Conservation (phyloP, 768 basidiomycete genomes). For the Kondoa subrosea region DNA sequence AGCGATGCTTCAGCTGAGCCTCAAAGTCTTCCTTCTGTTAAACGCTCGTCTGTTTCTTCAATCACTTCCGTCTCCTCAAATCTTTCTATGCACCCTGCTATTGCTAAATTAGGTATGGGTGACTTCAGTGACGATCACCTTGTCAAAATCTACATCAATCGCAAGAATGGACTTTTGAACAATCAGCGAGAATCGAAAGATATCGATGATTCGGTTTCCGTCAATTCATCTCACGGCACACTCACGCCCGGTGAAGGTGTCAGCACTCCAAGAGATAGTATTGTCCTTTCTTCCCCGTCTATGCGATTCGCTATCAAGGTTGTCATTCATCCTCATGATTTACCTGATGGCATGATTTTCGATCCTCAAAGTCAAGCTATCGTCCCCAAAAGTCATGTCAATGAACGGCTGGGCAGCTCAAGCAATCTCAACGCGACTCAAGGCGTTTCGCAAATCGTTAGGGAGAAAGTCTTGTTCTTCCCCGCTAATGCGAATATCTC, state of each 20-base stretch:
- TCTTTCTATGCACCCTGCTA: slow-evolving; percentile 76
- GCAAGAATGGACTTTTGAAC: neutral
- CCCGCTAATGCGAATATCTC: slow-evolving; percentile 90
- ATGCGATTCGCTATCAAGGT: slow-evolving; percentile 72
- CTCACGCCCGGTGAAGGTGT: neutral
- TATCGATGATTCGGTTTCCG: neutral
- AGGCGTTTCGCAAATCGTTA: slow-evolving; percentile 44
- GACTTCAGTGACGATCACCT: slow-evolving; percentile 94
- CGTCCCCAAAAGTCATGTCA: slow-evolving; percentile 61
- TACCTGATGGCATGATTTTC: slow-evolving; percentile 88
- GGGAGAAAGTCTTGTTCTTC: slow-evolving; percentile 73
- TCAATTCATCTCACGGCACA: slow-evolving; percentile 4
- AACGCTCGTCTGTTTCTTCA: slow-evolving; percentile 79
- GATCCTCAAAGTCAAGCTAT: slow-evolving; percentile 85
- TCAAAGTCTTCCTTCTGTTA: slow-evolving; percentile 53
- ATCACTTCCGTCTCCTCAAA: slow-evolving; percentile 87
- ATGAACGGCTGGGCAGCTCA: slow-evolving; percentile 39
- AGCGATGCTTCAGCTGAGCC: slow-evolving; percentile 45
- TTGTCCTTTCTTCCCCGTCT: slow-evolving; percentile 44
- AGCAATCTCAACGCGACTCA: slow-evolving; percentile 35
- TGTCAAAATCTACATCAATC: slow-evolving; percentile 87
- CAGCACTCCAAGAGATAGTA: neutral
- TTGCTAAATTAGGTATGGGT: slow-evolving; percentile 83
- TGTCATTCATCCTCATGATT: slow-evolving; percentile 69
- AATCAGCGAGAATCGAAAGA: neutral